These are phyloP conservation scores for Silene vulgaris DNA, from an alignment of 179 eudicot species.

Conservation along the genomic window DNA sequence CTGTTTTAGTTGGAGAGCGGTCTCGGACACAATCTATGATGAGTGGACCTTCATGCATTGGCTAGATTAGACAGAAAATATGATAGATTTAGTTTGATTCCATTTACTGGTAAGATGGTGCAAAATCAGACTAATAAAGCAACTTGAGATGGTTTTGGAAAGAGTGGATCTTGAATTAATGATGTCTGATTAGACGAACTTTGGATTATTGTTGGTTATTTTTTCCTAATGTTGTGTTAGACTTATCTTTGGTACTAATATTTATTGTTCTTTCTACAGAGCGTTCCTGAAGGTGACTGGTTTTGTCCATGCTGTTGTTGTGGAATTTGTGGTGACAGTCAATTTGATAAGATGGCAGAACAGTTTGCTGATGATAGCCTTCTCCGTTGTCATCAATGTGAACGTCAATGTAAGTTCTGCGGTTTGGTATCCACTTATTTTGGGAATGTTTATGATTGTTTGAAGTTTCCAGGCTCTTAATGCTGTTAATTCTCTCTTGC, in stretches of 20 bases:
- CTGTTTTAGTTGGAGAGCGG: no score
- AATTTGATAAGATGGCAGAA: conserved; percentile 28
- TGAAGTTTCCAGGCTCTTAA: background rate
- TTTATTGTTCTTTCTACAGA: conserved; percentile 22
- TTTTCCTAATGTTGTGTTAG: background rate
- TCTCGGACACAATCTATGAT: no score
- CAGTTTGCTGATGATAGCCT: conserved; percentile 28
- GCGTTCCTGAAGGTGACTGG: conserved; percentile 95
- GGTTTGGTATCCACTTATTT: background rate
- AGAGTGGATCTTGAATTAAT: background rate
- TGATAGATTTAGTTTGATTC: no score
- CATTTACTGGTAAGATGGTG: no score
- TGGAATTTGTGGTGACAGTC: conserved; percentile 53
- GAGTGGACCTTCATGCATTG: no score
- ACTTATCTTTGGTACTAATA: conserved; percentile 22
- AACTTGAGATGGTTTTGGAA: no score
- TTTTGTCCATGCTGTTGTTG: conserved; percentile 93
- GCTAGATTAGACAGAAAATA: no score
- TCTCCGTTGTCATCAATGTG: conserved; percentile 69
- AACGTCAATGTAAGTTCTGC: conserved; percentile 50
- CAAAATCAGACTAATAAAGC: no score
- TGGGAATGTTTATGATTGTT: background rate
- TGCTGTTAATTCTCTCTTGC: conserved; percentile 18
- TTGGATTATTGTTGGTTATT: background rate
- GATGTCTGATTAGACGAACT: background rate